Base-by-base conservation (phyloP, 225 moss, liverwort and hornwort genomes). In the Thuidium tamariscinum region DNA sequence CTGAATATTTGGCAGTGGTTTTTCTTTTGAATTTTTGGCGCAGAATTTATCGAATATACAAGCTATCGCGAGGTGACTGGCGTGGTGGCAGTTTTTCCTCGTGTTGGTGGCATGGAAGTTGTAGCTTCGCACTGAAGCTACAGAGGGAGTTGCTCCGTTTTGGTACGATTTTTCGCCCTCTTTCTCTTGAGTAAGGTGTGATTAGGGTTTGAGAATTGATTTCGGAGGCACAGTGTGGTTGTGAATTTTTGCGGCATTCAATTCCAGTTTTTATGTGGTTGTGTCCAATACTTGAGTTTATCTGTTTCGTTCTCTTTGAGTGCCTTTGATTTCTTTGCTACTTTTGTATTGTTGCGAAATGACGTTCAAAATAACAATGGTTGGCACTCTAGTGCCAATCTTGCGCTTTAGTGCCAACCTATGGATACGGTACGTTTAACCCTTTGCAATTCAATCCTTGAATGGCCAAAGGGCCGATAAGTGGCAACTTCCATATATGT, bases 121-220 rank as follows among this genome's bases (percentile, higher is more conserved):
- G 86, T 41, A 57, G 80, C 71, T 90, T 82, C 82, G 74, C 66
- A 36, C 36, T 75, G 37, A 55, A 76, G 36, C 55, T 55, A 37
- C 6, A 22, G 14, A 55, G 25, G 54, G 85, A 68, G 75, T 76
- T 68, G 80, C 68, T 83, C 63, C 75, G 77, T 72, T 55, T 80
- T 69, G 80, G 88, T 74, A 75, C 8, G 42, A 39, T 62, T 77
- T 83, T 25, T 16, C 20, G 42, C 86, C 60, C 54, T 17, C 10
- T 42, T 65, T 72, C 70, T 41, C 73, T 56, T 13, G 62, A 62
- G 16, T 22, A 3, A 16, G 36, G 25, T 55, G 1, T 46, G 83
- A 60, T 86, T 83, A 90, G 88, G 90, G 86, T 88, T 88, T 69
- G 18, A 61, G 69, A n/a, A 69, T 55, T 13, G 61, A 52, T 82